phyloP scores from a whole-genome alignment of 2,329 filamentous ascomycete genomes.

The Microsporum canis region DNA sequence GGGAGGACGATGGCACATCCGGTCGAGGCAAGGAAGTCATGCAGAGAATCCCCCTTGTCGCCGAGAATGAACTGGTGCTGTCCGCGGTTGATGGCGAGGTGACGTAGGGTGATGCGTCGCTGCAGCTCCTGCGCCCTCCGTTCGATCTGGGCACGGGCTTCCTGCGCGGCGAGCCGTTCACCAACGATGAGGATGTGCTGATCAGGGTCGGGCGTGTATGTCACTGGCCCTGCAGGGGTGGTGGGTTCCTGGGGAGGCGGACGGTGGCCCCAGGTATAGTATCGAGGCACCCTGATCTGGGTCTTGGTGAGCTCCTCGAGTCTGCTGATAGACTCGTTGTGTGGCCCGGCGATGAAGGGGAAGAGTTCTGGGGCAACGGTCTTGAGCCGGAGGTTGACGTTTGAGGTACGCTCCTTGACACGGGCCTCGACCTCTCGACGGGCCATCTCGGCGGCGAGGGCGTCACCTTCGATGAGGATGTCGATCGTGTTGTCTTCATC shows the following conservation, averaged over 20 bases:
- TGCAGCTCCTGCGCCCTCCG: slow-evolving; percentile 64
- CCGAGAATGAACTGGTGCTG: slow-evolving; percentile 94
- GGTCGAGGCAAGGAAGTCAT: slow-evolving; percentile 60
- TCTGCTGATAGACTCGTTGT: slow-evolving; percentile 54
- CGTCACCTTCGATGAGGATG: slow-evolving; percentile 82
- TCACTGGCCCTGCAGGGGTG: slow-evolving; percentile 44
- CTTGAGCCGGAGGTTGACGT: slow-evolving; percentile 68
- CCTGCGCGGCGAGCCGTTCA: slow-evolving; percentile 70
- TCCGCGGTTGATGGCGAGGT: slow-evolving; percentile 70
- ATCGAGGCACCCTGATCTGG: slow-evolving; percentile 70
- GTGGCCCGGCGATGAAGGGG: slow-evolving; percentile 79
- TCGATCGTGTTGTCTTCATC: slow-evolving; percentile 68
- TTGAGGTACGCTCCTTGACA: slow-evolving; percentile 72
- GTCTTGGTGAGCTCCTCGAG: slow-evolving; percentile 65
- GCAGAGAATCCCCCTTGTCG: slow-evolving; percentile 62
- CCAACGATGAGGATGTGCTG: slow-evolving; percentile 76
- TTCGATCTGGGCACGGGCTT: slow-evolving; percentile 70
- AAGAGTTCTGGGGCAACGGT: slow-evolving; percentile 86
- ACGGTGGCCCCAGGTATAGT: slow-evolving; percentile 65
- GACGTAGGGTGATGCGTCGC: slow-evolving; percentile 62
- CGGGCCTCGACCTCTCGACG: slow-evolving; percentile 76
- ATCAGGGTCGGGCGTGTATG: slow-evolving; percentile 60
- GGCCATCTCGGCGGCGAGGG: slow-evolving; percentile 73
- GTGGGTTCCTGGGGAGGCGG: slow-evolving; percentile 44
- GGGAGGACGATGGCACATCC: slow-evolving; percentile 12